Percentiles rank a stretch among this genome's conserved stretches.
These are phyloP conservation scores for Peltaster fructicola DNA, from an alignment of 2,329 filamentous ascomycete species.

Conservation along the genomic window DNA sequence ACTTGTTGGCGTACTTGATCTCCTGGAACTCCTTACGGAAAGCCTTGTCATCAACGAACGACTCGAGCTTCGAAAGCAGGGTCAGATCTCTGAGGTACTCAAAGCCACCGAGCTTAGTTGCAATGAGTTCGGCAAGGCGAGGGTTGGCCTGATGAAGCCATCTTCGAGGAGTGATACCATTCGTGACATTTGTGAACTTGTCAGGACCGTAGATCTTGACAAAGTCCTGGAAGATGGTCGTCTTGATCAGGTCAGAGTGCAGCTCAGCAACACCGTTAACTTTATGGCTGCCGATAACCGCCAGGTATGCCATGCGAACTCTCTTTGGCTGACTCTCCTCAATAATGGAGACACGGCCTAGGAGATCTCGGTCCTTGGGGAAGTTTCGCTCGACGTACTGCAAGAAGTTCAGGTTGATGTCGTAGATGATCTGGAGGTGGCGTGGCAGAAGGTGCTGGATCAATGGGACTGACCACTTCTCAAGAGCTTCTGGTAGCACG, in stretches of 20 bases:
- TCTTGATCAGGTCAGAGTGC: conserved; percentile 94
- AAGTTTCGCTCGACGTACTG: conserved; percentile 80
- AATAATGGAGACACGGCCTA: conserved; percentile 83
- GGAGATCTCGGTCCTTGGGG: conserved; percentile 73
- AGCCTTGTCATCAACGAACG: conserved; percentile 64
- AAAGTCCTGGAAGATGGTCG: conserved; percentile 99
- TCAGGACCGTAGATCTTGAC: conserved; percentile 86
- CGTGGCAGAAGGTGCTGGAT: conserved; percentile 84
- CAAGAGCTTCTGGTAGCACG: conserved; percentile 84
- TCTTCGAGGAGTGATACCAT: conserved; percentile 86
- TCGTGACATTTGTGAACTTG: conserved; percentile 98
- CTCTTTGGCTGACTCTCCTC: conserved; percentile 95
- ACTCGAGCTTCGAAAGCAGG: conserved; percentile 67
- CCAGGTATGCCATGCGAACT: conserved; percentile 91
- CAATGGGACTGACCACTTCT: conserved; percentile 94
- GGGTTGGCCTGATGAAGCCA: conserved; percentile 98
- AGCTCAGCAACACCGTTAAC: conserved; percentile 96
- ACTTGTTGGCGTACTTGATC: conserved; percentile 94
- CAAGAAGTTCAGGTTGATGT: conserved; percentile 90
- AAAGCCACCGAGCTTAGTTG: conserved; percentile 67
- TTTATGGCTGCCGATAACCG: conserved; percentile 95
- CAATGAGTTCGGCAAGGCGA: conserved; percentile 75
- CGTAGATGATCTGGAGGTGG: conserved; percentile 93
- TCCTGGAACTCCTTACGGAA: conserved; percentile 92
- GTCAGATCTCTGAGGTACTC: conserved; percentile 85